A percentile compares a stretch with the other conserved stretches of the same genome.
phyloP scores from a whole-genome alignment of 2,329 filamentous ascomycete genomes.

The Paecilomyces sp. region DNA sequence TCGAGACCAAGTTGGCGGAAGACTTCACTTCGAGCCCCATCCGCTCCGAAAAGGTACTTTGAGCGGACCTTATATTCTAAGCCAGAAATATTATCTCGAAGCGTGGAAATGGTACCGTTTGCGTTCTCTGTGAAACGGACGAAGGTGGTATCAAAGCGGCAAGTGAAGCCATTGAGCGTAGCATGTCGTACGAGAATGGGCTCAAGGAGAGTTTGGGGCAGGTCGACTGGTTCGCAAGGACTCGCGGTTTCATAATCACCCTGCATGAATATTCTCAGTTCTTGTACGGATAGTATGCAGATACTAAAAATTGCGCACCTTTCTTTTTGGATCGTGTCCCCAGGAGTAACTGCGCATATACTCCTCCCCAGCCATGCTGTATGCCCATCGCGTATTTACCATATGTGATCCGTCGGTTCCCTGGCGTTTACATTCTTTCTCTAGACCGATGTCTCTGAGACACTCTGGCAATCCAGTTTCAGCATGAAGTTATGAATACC shows the following conservation, averaged over 20 bases:
- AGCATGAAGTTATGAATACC: neutral
- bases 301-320: slow-evolving; percentile 15
- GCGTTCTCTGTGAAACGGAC: slow-evolving; percentile 22
- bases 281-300: neutral
- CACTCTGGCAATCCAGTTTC: slow-evolving; percentile 34
- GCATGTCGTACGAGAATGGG: slow-evolving; percentile 40
- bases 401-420: slow-evolving; percentile 36
- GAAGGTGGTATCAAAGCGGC: slow-evolving; percentile 38
- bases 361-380: slow-evolving; percentile 48
- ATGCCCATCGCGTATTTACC: slow-evolving; percentile 47
- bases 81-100: slow-evolving; percentile 32
- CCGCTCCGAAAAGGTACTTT: slow-evolving; percentile 54
- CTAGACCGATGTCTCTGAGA: slow-evolving; percentile 46
- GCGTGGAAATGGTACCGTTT: slow-evolving; percentile 20
- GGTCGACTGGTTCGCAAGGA: slow-evolving; percentile 37
- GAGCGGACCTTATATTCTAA: slow-evolving; percentile 41
- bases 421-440: slow-evolving; percentile 32
- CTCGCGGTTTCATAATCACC: slow-evolving; percentile 37
- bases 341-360: slow-evolving; percentile 46
- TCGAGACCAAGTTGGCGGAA: slow-evolving; percentile 42
- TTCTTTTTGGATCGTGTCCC: slow-evolving; percentile 42
- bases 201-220: slow-evolving; percentile 45
- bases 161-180: slow-evolving; percentile 41
- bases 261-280: slow-evolving; percentile 14
- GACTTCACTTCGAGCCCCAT: slow-evolving; percentile 45